phyloP scores from a whole-genome alignment of 768 basidiomycete genomes.

The Steccherinum ochraceum region DNA sequence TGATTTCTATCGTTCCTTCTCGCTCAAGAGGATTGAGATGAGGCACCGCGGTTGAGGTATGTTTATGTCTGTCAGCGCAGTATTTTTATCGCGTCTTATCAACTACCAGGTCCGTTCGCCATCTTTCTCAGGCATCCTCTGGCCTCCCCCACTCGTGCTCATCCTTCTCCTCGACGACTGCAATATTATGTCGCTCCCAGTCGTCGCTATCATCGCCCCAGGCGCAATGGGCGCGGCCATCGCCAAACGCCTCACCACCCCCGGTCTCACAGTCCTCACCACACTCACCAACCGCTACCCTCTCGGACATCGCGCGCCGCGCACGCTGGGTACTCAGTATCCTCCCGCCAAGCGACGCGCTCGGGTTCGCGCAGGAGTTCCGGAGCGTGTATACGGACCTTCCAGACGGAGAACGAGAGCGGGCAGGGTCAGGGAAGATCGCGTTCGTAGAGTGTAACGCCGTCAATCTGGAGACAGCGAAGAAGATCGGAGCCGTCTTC shows the following conservation, averaged over 20 bases:
- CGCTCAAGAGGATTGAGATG: too few species aligned
- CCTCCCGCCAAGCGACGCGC: constrained; percentile 45
- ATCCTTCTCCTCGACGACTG: too few species aligned
- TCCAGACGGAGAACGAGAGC: too few species aligned
- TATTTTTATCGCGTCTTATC: too few species aligned
- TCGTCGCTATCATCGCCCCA: too few species aligned
- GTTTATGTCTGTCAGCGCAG: too few species aligned
- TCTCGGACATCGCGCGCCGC: constrained; percentile 29
- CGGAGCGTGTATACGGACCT: constrained; percentile 20
- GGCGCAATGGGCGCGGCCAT: constrained; percentile 56
- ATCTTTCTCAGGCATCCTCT: too few species aligned
- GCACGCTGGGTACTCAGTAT: constrained; percentile 47
- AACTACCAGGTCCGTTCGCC: too few species aligned
- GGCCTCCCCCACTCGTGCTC: too few species aligned
- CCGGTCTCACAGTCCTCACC: constrained; percentile 48
- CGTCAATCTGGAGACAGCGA: constrained; percentile 44
- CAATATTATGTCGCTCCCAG: too few species aligned
- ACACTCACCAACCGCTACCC: constrained; percentile 42
- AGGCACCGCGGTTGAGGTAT: too few species aligned
- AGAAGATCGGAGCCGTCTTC: constrained; percentile 41
- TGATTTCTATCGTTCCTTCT: too few species aligned
- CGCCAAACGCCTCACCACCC: constrained; percentile 34
- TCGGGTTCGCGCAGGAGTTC: constrained; percentile 33
- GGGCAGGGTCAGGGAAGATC: constrained; percentile 11
- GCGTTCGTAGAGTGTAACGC: constrained; percentile 54